phyloP scores from a whole-genome alignment of 768 basidiomycete genomes.

The Fomitopsis serialis region DNA sequence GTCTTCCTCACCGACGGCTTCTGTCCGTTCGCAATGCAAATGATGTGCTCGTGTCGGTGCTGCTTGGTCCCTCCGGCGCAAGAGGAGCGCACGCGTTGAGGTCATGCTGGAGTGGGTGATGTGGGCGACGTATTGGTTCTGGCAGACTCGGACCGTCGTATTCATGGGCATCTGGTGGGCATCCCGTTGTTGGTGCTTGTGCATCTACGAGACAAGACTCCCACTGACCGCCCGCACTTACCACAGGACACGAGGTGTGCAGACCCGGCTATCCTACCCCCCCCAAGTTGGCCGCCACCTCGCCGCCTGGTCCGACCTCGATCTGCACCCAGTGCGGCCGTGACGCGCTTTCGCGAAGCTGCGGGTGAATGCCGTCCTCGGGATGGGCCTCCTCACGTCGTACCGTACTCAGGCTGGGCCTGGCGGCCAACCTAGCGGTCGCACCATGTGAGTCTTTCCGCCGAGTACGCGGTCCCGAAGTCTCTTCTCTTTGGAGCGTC shows the following conservation, averaged over 20 bases:
- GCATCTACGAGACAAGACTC: too few species aligned
- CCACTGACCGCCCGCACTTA: neutral
- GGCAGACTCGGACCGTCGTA: slow-evolving; percentile 19
- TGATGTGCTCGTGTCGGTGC: slow-evolving; percentile 17
- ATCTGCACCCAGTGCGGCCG: slow-evolving; percentile 39
- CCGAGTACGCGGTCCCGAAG: neutral
- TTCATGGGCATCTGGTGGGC: slow-evolving; percentile 20
- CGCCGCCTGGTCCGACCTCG: too few species aligned
- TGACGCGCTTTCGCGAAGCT: slow-evolving; percentile 37
- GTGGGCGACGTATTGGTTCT: slow-evolving; percentile 21
- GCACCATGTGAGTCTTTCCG: slow-evolving; percentile 17
- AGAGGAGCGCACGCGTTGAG: neutral
- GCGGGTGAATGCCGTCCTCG: slow-evolving; percentile 33
- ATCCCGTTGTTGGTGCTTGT: too few species aligned
- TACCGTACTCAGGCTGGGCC: slow-evolving; percentile 16
- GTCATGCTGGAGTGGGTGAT: neutral
- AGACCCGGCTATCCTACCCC: neutral
- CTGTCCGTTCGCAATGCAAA: slow-evolving; percentile 34
- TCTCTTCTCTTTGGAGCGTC: too few species aligned
- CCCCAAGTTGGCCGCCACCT: too few species aligned
- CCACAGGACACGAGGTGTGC: slow-evolving; percentile 38
- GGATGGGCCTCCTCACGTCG: slow-evolving; percentile 38
- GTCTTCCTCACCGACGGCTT: slow-evolving; percentile 33
- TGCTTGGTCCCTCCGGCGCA: neutral
- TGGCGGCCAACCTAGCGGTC: slow-evolving; percentile 21